Base-by-base conservation (phyloP, 345 rosid genomes). In the Erucastrum elatum region DNA sequence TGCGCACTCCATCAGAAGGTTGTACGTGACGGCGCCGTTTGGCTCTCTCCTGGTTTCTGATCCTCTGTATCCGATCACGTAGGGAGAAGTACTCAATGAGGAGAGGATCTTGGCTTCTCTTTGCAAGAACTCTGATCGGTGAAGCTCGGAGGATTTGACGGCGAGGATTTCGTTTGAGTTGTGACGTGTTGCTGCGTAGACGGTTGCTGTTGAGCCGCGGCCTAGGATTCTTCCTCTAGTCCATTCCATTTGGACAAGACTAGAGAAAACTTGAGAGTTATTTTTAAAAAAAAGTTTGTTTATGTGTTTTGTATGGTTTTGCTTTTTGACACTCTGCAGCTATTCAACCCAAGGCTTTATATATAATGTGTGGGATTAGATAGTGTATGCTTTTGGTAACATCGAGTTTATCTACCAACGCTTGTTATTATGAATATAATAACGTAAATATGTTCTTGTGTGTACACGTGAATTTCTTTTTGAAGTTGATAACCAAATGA, bases 171-270 rank as follows among this genome's bases (percentile, higher is more conserved):
- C 82, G 6, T 84, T 84, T 27, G 92, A 86, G 4, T 4, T 63
- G 51, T 44, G 64, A 41, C 71, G 64, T 25, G 87, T 80, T 72
- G 91, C 91, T 55, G 86, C 67, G 79, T 80, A 88, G 63, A 90
- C 97, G 81, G 89, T 80, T 83, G 97, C 96, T 1, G 94, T 82
- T 21, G 96, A 88, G 87, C 94, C 93, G 16, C 71, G 85, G 84
- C 97, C 96, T 64, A 90, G 75, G 75, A 80, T 60, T 71, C 64
- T 85, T 75, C 94, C 91, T 79, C 90, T 86, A 25, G 86, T 90
- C 96, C 97, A 92, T 70, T 80, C 84, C 93, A 88, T 91, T 68
- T 66, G 79, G 81, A 77, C 49, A 82, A 72, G 72, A 71, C 76
- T 69, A 74, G 71, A 74, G 73, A 59, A 55, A 15, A 51, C 25